Base-by-base conservation (phyloP, 1,284 basidiomycete genomes). In the Austroboletus novae-zelandiae region DNA sequence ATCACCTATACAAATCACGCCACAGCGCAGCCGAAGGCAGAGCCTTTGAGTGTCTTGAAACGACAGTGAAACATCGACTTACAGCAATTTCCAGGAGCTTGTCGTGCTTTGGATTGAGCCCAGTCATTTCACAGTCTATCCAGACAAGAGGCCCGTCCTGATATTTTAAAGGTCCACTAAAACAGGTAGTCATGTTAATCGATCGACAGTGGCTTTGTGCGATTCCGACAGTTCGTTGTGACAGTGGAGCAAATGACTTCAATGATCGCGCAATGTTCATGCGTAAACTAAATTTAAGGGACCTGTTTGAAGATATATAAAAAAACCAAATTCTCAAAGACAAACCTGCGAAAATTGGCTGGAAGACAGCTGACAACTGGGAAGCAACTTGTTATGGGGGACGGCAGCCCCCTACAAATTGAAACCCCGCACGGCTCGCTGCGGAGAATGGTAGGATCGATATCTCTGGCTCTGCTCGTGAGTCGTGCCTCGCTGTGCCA, bases 121-220 rank as follows among this genome's bases (percentile, higher is more conserved):
- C 84, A 2, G 89, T 91, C 91, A 94, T 94, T 70, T 94, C 91
- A 61, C 90, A 91, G 65, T 94, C 91, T 45, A 94, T 80, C 91
- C 91, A 94, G 2, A 94, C 88, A 43, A 94, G 69, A 9, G 91
- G 90, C 0, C 88, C 87, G 17, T 80, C 75, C 7, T 71, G 60
- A 40, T 74, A 78, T 50, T 73, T 69, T 27, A 83, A 61, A 32
- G 67, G 61, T 49, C 57, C 64, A 23, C 25, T 23, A 32, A 5
- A 32, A 36, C 46, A 34, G 11, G 14, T 30, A 6, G 51, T 18
- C 59, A 59, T 61, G 27, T 27, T 29, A 9, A 15, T 20, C 5
- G 44, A 50, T n/a, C 34, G 44, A 47, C 29, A 18, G 20, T 10
- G 30, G 7, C 13, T 27, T 11, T 30, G 51, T 25, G 17, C 9